phyloP scores from a whole-genome alignment of 805 yeast species.

The Yamadazyma sp. region DNA sequence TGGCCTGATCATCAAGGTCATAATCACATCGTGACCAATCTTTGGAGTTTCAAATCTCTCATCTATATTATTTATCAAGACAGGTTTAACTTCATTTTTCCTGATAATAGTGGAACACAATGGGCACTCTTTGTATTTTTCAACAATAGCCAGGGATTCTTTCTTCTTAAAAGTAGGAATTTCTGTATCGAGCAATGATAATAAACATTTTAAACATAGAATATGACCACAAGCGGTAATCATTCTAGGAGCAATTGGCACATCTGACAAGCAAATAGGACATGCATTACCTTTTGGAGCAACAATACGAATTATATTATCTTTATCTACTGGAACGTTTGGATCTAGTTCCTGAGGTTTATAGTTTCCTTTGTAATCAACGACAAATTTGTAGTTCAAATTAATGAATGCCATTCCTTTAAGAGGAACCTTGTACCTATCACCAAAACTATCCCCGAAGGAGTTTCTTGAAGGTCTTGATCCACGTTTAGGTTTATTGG shows the following conservation, averaged over 20 bases:
- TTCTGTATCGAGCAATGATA: slow-evolving; percentile 63
- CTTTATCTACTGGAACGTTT: slow-evolving; percentile 63
- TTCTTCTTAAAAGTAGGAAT: slow-evolving; percentile 37
- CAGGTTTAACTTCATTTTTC: slow-evolving; percentile 63
- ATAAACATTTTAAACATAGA: slow-evolving; percentile 78
- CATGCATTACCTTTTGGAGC: slow-evolving; percentile 77
- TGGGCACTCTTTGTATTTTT: slow-evolving; percentile 72
- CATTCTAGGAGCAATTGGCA: slow-evolving; percentile 92
- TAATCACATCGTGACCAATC: slow-evolving; percentile 49
- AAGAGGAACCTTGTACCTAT: slow-evolving; percentile 39
- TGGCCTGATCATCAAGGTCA: slow-evolving; percentile 60
- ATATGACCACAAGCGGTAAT: slow-evolving; percentile 86
- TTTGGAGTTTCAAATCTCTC: slow-evolving; percentile 58
- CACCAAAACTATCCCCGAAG: slow-evolving; percentile 9
- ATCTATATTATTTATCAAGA: slow-evolving; percentile 45
- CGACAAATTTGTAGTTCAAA: slow-evolving; percentile 79
- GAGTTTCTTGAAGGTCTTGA: slow-evolving; percentile 5
- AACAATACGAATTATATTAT: slow-evolving; percentile 66
- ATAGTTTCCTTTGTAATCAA: slow-evolving; percentile 60
- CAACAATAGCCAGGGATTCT: slow-evolving; percentile 33
- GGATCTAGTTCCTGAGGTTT: slow-evolving; percentile 66
- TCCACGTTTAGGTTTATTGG: slow-evolving; percentile 9
- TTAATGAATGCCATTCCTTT: slow-evolving; percentile 72
- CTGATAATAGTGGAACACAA: slow-evolving; percentile 60
- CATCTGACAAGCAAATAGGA: slow-evolving; percentile 86